Base-by-base conservation (phyloP, 139 green algal genomes). In the Coccomyxa sp. region DNA sequence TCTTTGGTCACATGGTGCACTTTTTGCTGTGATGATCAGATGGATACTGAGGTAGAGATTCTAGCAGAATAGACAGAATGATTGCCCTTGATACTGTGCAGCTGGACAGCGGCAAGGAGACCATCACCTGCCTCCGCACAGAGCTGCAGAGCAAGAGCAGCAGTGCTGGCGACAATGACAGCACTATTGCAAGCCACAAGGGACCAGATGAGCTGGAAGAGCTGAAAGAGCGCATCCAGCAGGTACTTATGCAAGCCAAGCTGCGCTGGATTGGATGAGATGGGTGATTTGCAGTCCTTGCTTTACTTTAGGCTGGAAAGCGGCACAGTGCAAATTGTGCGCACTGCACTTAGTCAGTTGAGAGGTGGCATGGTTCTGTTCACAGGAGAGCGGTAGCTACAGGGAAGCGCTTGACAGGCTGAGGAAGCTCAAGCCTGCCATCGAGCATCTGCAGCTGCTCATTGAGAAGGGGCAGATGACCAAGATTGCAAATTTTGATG, bases 401-500 rank as follows among this genome's bases (percentile, higher is more conserved):
- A 93, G 92, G 76, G 84, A 87, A 27, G 81, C 83, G 0, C 95
- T 96, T 79, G 80, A 84, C 31, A 64, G 88, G 81, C 89, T 98
- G 78, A 79, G 90, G 0, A 85, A 89, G 12, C 81, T 92, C 7
- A 98, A 98, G 88, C 80, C 84, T 10, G 93, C 97, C 79, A 95
- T 98, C 69, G 93, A 97, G 81, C 87, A 92, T 74, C 77, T 98
- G 73, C 90, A 97, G 78, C 80, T 88, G 81, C 79, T 96, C 76
- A 83, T 97, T 73, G 89, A 96, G 76, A 89, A 94, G 38, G 91
- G 79, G 78, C 79, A 91, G 8, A 74, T 41, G 1, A 83, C 84
- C 35, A 82, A 97, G 81, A 87, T 93, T 82, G 77, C 74, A 0
- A 91, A 97, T 82, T 97, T 98, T 79, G 90, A 96, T 82, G 80